Percentiles rank a stretch among this genome's conserved stretches.
Conservation (phyloP, 2,329 filamentous ascomycete genomes). For the Pleurostoma richardsiae region DNA sequence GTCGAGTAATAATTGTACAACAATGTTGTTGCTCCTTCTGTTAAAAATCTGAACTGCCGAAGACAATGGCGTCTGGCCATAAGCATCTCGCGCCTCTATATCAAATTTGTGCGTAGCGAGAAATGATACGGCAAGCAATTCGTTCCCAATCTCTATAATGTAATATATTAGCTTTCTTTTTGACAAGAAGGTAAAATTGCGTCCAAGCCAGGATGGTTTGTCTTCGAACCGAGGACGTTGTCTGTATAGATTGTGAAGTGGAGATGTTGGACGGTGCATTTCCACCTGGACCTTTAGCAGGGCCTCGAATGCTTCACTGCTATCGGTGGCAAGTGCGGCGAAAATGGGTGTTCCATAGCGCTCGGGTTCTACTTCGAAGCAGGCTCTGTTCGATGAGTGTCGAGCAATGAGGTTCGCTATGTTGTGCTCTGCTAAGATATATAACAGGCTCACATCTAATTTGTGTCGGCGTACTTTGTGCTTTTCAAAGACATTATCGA, state of each 20-base stretch:
- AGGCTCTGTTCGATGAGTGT: neutral
- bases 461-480: conserved; percentile 2
- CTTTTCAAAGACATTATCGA: conserved; percentile 23
- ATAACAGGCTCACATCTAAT: neutral
- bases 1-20: neutral
- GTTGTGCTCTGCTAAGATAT: conserved; percentile 16
- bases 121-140: neutral
- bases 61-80: too few relatives aligned
- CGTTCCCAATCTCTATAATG: neutral
- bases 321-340: neutral
- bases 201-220: neutral
- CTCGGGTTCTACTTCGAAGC: neutral
- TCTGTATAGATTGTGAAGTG: neutral
- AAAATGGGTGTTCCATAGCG: neutral
- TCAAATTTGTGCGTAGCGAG: neutral
- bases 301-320: neutral
- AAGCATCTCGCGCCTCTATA: too few relatives aligned
- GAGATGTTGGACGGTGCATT: neutral
- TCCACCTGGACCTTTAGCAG: neutral
- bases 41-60: too few relatives aligned
- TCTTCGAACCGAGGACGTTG: neutral
- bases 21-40: too few relatives aligned
- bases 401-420: neutral
- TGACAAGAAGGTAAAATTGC: neutral
- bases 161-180: too few relatives aligned